A percentile compares a stretch with the other conserved stretches of the same genome.
These are phyloP conservation scores for Mycena capillaripes DNA, from an alignment of 768 basidiomycete species.

Conservation along the genomic window DNA sequence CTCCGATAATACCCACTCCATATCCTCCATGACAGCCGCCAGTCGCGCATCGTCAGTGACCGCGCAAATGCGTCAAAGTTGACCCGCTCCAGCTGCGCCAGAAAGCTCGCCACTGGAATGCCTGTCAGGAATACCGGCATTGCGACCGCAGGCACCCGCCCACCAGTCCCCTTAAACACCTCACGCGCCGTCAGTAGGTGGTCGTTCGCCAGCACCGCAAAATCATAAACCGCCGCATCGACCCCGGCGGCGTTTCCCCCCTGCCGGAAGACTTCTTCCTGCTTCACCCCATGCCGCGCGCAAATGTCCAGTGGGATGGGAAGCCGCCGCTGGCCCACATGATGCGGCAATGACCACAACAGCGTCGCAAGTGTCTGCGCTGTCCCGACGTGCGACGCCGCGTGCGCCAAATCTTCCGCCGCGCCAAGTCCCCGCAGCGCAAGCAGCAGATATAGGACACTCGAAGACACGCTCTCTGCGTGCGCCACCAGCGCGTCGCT, in stretches of 20 bases:
- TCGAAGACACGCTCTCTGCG: slow-evolving; percentile 86
- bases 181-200: slow-evolving; percentile 81
- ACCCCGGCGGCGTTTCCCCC: slow-evolving; percentile 71
- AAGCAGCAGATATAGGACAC: slow-evolving; percentile 81
- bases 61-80: slow-evolving; percentile 83
- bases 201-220: slow-evolving; percentile 86
- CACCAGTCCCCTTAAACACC: slow-evolving; percentile 69
- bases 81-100: slow-evolving; percentile 74
- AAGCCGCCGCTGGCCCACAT: slow-evolving; percentile 78
- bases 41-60: slow-evolving; percentile 74
- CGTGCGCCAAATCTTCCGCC: slow-evolving; percentile 75
- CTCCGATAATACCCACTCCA: slow-evolving; percentile 60
- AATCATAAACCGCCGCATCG: slow-evolving; percentile 85
- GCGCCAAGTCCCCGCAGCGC: slow-evolving; percentile 71
- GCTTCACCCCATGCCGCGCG: slow-evolving; percentile 80
- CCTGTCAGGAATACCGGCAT: slow-evolving; percentile 82
- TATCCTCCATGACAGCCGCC: slow-evolving; percentile 85
- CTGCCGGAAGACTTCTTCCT: slow-evolving; percentile 82
- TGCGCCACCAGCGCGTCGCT: slow-evolving; percentile 77
- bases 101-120: slow-evolving; percentile 77
- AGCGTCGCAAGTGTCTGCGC: slow-evolving; percentile 81
- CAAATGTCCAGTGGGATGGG: slow-evolving; percentile 88
- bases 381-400: slow-evolving; percentile 85
- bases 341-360: slow-evolving; percentile 83
- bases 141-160: slow-evolving; percentile 67